Percentiles rank a stretch among this genome's conserved stretches.
These are phyloP conservation scores for Aciculoconidium aculeatum DNA, from an alignment of 805 yeast species.

Conservation along the genomic window DNA sequence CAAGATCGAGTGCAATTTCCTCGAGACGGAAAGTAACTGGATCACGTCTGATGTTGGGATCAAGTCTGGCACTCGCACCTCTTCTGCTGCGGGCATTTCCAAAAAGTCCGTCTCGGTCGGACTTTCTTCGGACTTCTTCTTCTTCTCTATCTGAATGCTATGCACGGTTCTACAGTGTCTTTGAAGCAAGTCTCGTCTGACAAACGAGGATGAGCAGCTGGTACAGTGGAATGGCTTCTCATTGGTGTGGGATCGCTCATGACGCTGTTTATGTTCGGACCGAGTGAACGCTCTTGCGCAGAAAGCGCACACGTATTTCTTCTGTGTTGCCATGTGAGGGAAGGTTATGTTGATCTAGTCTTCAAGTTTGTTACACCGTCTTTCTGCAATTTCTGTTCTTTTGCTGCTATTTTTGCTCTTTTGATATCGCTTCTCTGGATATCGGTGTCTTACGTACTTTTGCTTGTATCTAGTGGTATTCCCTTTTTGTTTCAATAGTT, in stretches of 20 bases:
- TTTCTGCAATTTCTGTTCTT: no score
- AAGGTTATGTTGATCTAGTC: no score
- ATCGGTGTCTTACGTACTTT: no score
- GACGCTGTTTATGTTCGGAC: constrained; percentile 88
- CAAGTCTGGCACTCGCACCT: no score
- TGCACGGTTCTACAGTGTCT: constrained; percentile 80
- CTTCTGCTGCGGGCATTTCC: no score
- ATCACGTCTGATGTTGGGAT: no score
- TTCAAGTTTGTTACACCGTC: no score
- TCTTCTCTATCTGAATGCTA: constrained; percentile 19
- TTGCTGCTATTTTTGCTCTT: no score
- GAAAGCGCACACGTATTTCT: constrained; percentile 70
- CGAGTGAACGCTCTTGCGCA: constrained; percentile 92
- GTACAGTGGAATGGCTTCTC: constrained; percentile 81
- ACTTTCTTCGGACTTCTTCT: constrained; percentile 4
- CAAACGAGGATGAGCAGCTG: constrained; percentile 67
- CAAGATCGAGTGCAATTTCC: constrained; percentile 17
- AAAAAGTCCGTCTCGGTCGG: constrained; percentile 1
- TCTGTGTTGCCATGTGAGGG: constrained; percentile 49
- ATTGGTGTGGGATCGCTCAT: constrained; percentile 89
- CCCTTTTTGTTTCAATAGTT: no score
- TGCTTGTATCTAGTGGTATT: no score
- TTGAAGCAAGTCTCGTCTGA: constrained; percentile 69
- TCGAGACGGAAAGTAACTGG: constrained; percentile 24
- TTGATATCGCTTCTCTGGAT: no score